These are phyloP conservation scores for Leccinum obscurum DNA, from an alignment of 768 basidiomycete species.

Conservation along the genomic window DNA sequence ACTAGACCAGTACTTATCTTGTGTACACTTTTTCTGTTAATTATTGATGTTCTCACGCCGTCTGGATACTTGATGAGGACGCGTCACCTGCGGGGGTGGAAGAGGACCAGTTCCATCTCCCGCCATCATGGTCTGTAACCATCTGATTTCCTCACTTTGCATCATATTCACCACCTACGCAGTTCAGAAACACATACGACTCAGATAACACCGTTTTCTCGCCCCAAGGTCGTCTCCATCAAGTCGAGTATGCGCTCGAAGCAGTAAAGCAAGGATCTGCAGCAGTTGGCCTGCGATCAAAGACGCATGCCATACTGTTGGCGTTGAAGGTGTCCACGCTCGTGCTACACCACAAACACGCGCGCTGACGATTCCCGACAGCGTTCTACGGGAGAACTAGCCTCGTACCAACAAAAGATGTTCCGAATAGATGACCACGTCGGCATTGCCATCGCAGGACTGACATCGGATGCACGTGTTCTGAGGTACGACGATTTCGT, in stretches of 20 bases:
- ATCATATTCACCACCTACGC: conserved; percentile 10
- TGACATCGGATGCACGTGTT: conserved; percentile 97
- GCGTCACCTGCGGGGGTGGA: conserved; percentile 32
- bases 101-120: conserved; percentile 7
- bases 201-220: conserved; percentile 98
- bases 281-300: conserved; percentile 94
- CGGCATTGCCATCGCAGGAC: conserved; percentile 98
- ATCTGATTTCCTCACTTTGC: background rate
- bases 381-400: conserved; percentile 97
- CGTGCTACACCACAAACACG: background rate
- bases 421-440: conserved; percentile 99
- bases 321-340: conserved; percentile 76
- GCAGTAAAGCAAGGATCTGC: conserved; percentile 99
- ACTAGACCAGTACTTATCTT: conserved; percentile 9
- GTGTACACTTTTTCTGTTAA: conserved; percentile 8
- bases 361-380: conserved; percentile 33
- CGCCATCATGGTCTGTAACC: conserved; percentile 33
- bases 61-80: conserved; percentile 26
- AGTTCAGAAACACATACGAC: conserved; percentile 98
- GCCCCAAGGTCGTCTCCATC: conserved; percentile 94
- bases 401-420: conserved; percentile 99
- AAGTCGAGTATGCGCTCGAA: conserved; percentile 98
- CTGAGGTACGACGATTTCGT: conserved; percentile 58
- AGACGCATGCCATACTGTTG: conserved; percentile 90
- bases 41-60: conserved; percentile 23